Percentiles rank a stretch among this genome's conserved stretches.
phyloP scores from a whole-genome alignment of 192 early-diverging fungal genomes.

The Oehlia diaphana region DNA sequence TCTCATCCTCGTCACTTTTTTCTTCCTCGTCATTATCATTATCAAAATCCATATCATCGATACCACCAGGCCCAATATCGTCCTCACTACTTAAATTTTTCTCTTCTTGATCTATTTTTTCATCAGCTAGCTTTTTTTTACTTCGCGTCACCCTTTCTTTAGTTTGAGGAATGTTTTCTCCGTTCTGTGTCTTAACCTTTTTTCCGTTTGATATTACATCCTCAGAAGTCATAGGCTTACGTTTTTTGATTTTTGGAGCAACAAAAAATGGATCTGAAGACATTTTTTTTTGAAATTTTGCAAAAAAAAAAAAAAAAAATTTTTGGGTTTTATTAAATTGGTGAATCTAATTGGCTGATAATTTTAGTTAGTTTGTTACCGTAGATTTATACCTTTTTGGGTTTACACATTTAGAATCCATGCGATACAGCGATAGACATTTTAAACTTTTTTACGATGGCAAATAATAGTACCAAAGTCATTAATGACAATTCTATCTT shows the following conservation, averaged over 20 bases:
- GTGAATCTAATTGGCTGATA: too few relatives aligned
- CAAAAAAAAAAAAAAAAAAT: too few relatives aligned
- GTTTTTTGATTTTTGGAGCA: background rate
- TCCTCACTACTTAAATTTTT: conserved; percentile 47
- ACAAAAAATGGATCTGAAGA: conserved; percentile 7
- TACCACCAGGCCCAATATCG: conserved; percentile 52
- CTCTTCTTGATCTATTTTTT: conserved; percentile 36
- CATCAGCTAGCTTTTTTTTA: background rate
- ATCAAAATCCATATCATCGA: conserved; percentile 59
- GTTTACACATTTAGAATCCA: too few relatives aligned
- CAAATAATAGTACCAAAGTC: background rate
- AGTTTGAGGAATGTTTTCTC: conserved; percentile 30
- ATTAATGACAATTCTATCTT: background rate
- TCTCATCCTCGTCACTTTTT: conserved; percentile 60
- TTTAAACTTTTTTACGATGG: background rate
- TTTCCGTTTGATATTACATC: background rate
- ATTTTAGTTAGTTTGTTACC: too few relatives aligned
- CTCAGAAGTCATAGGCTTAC: background rate
- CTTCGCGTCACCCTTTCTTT: conserved; percentile 22
- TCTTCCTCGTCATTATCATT: conserved; percentile 31
- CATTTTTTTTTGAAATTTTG: background rate
- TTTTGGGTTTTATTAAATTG: too few relatives aligned
- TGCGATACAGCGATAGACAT: too few relatives aligned
- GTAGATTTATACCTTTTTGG: too few relatives aligned
- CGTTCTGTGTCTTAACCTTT: background rate